phyloP scores from a whole-genome alignment of 2,329 filamentous ascomycete genomes.

The Trichoderma oligosporum region DNA sequence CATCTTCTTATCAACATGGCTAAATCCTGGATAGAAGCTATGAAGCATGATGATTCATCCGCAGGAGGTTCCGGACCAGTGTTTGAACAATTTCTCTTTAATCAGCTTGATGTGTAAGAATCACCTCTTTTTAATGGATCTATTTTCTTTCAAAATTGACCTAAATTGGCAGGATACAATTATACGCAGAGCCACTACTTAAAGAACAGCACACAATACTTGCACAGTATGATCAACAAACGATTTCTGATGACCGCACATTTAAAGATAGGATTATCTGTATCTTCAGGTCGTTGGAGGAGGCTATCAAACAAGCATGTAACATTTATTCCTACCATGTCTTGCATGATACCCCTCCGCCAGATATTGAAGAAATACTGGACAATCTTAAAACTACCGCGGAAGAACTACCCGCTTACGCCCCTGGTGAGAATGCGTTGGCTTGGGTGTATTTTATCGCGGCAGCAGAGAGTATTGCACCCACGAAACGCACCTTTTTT shows the following conservation, averaged over 20 bases:
- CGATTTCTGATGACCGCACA: not conserved
- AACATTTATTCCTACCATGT: not conserved
- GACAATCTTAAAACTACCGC: not conserved
- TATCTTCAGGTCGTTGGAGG: not conserved
- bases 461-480: not conserved
- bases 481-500: not conserved
- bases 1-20: not conserved
- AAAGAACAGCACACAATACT: not conserved
- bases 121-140: too few species aligned
- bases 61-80: not conserved
- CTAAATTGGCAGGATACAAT: not conserved
- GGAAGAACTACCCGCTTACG: not conserved
- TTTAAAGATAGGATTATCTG: not conserved
- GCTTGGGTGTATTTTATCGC: not conserved
- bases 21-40: not conserved
- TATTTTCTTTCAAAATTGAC: not conserved
- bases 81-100: not conserved
- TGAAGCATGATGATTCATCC: not conserved
- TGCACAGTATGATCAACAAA: not conserved
- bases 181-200: not conserved
- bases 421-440: not conserved
- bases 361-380: not conserved
- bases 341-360: not conserved
- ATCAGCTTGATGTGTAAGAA: not conserved
- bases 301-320: not conserved